These are phyloP conservation scores for Fusarium papillatum DNA, from an alignment of 2,329 filamentous ascomycete species.

Conservation along the genomic window DNA sequence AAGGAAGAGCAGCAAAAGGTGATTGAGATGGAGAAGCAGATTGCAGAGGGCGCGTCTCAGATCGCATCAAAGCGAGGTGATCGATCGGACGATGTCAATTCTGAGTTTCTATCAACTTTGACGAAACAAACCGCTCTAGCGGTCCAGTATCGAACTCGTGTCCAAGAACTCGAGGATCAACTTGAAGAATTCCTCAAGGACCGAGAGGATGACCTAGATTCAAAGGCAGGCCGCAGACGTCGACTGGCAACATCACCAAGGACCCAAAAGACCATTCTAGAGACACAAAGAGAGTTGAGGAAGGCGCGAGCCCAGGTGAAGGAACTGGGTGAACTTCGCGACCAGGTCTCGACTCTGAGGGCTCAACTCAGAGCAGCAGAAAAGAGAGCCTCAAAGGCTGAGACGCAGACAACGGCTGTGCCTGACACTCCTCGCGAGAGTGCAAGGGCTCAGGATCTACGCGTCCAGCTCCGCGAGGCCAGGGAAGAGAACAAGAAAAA, in stretches of 20 bases:
- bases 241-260: slow-evolving; percentile 60
- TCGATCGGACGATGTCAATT: slow-evolving; percentile 58
- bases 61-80: slow-evolving; percentile 55
- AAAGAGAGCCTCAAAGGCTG: slow-evolving; percentile 54
- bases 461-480: slow-evolving; percentile 57
- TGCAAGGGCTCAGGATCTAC: slow-evolving; percentile 52
- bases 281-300: slow-evolving; percentile 67
- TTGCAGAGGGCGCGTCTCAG: slow-evolving; percentile 71
- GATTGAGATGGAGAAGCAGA: slow-evolving; percentile 72
- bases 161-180: slow-evolving; percentile 69
- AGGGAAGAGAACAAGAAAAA: slow-evolving; percentile 60
- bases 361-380: slow-evolving; percentile 64
- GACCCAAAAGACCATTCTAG: slow-evolving; percentile 64
- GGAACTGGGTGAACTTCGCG: slow-evolving; percentile 64
- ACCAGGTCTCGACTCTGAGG: slow-evolving; percentile 67
- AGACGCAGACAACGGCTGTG: slow-evolving; percentile 50
- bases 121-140: slow-evolving; percentile 70
- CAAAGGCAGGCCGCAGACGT: slow-evolving; percentile 47
- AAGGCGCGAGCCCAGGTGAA: slow-evolving; percentile 67
- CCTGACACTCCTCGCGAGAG: slow-evolving; percentile 37
- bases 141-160: slow-evolving; percentile 69
- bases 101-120: slow-evolving; percentile 65
- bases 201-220: slow-evolving; percentile 50
- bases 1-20: slow-evolving; percentile 78
- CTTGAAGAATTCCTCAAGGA: slow-evolving; percentile 57